Evolutionary conservation across 1,139 yeast species (phyloP), one percentile per base, ranked within the genome.

Genomic region (Zhuliangozyma blackwelliae): DNA sequence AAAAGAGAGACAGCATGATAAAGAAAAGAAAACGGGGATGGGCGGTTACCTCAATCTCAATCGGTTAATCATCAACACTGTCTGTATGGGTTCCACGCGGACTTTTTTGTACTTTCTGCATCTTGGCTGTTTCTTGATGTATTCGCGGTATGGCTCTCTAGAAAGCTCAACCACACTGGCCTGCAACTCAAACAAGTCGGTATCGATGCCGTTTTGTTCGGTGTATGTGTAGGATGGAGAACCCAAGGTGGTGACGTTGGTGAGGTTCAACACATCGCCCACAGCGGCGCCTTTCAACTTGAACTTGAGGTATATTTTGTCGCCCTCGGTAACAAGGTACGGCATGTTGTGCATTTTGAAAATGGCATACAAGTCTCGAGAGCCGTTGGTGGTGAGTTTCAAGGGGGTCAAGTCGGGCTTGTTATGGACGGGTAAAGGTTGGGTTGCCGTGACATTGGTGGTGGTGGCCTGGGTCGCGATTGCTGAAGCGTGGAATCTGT

Each of bases 321-420:
- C 99, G 16, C 98, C 98, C 48, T 82, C 78, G 16, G 98, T 89
- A 19, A 94, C 95, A 44, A 92, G 68, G 53, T 87, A 90, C 33
- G 95, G 88, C 60, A 89, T 79, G 57, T 83, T 80, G 64, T 89
- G 94, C 33, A 94, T 75, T 51, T 78, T 81, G 49, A 90, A 75
- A 7, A 87, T 72, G 35, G 98, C 98, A 54, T 89, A 92, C 31
- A 92, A 63, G 44, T 75, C 58, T 33, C 57, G 49, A 23, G 61
- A 57, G 5, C 69, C 75, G 45, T 61, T 63, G 27, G 76, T 72
- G 44, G 88, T 86, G 40, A 78, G 73, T 54, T 82, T 85, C 45
- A 90, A 63, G 9, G 88, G 80, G 9, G 49, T 39, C 32, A 49
- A 43, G 33, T 49, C 51, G 10, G 50, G 40, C 39, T 28, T 5